Evolutionary conservation across 257 asterid genomes (phyloP), one percentile per base, ranked within the genome.

Genomic region (Fraxinus quadrangulata): DNA sequence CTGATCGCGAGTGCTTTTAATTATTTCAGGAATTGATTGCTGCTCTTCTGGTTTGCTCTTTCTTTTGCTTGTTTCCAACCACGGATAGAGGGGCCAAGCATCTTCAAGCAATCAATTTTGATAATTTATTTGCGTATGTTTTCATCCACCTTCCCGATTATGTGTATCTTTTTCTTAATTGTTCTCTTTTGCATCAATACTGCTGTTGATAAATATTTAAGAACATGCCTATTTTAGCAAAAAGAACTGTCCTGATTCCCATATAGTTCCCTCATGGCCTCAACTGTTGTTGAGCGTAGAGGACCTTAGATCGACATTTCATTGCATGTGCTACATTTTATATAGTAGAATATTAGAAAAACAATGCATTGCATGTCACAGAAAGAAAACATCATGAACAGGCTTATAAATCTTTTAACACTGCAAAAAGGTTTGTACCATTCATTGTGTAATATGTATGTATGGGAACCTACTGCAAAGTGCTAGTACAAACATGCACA

Each of bases 11-110:
- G 56, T 70, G 67, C 61, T 66, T 73, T 6, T 78, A 69, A 49
- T 78, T 10, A 70, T 82, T 86, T 80, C 96, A 94, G 99, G 99
- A 92, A 81, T 85, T 92, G 90, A 82, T 90, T 71, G 99, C 93
- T 56, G 95, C 98, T 77, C 92, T 92, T 80, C 92, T 94, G 82
- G 89, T 78, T 42, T 92, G 99, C 87, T 79, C 98, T 75, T 89
- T 92, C 78, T 94, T 94, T 86, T 90, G 96, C 87, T 85, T 94
- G 88, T 94, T 90, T 84, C 98, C 98, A 42, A 72, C 87, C 77
- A 80, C 81, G 78, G 68, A 84, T 80, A 87, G 98, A 90, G 88
- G 89, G 85, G 87, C 90, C 89, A 83, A 87, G 67, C 85, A 81
- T 88, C 97, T 92, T 76, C 96, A 81, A 72, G 74, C 76, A 67